Percentiles rank a stretch among this genome's conserved stretches.
These are phyloP conservation scores for Plantago elongata DNA, from an alignment of 257 asterid genomes.

Conservation along the genomic window DNA sequence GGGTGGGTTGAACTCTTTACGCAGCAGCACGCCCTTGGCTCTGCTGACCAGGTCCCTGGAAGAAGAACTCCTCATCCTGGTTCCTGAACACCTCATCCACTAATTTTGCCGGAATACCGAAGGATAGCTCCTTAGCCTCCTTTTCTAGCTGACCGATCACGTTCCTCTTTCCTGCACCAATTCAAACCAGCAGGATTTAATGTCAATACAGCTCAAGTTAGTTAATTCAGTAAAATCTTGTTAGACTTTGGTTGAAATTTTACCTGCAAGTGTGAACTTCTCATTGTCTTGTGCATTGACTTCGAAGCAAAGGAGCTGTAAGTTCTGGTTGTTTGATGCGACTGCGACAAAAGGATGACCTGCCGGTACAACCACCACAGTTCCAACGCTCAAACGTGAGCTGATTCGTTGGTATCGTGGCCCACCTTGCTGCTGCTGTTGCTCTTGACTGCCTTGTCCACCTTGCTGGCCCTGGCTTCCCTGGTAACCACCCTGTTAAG, in stretches of 20 bases:
- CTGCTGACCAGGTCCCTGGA: conserved; percentile 32
- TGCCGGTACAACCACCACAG: conserved; percentile 33
- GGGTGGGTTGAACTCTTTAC: not conserved
- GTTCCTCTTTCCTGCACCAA: conserved; percentile 29
- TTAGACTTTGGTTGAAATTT: not conserved
- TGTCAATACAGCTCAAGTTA: not conserved
- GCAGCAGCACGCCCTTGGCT: conserved; percentile 12
- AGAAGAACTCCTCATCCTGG: conserved; percentile 30
- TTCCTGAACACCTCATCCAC: conserved; percentile 27
- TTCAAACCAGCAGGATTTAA: not conserved
- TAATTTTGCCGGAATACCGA: conserved; percentile 19
- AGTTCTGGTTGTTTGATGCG: conserved; percentile 29
- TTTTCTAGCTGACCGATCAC: conserved; percentile 30
- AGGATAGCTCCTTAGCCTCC: conserved; percentile 35
- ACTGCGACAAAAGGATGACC: conserved; percentile 37
- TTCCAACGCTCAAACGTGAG: conserved; percentile 31
- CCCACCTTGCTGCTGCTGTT: not conserved
- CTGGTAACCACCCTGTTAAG: not conserved
- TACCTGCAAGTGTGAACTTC: conserved; percentile 43
- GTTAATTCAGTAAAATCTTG: not conserved
- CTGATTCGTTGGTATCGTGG: conserved; percentile 22
- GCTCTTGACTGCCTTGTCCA: conserved; percentile 10
- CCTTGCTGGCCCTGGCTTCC: not conserved
- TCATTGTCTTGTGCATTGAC: conserved; percentile 27
- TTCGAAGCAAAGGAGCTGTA: conserved; percentile 36